phyloP scores from a whole-genome alignment of 2,329 filamentous ascomycete species.

The Botrytis squamosa region DNA sequence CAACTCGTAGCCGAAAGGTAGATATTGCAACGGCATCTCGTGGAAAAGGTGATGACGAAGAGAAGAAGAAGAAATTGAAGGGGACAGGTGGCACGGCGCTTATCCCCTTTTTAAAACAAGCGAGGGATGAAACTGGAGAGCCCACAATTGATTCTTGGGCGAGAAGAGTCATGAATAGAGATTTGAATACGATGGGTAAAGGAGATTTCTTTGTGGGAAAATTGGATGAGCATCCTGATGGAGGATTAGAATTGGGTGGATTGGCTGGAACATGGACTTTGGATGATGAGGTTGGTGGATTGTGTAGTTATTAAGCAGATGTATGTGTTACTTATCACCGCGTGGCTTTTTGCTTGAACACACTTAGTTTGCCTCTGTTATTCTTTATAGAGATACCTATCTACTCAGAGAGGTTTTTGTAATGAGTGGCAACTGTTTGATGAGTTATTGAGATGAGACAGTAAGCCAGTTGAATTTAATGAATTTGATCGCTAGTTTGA shows the following conservation, averaged over 20 bases:
- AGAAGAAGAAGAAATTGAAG: conserved; percentile 59
- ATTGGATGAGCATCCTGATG: conserved; percentile 43
- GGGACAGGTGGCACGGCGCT: conserved; percentile 92
- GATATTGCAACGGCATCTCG: conserved; percentile 63
- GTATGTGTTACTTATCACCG: neutral
- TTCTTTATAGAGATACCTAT: neutral
- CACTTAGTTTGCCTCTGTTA: neutral
- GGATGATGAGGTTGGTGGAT: conserved; percentile 70
- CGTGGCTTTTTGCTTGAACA: neutral
- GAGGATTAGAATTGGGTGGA: conserved; percentile 54
- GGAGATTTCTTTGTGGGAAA: conserved; percentile 60
- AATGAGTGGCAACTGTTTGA: neutral
- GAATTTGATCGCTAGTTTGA: neutral
- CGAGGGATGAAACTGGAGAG: conserved; percentile 91
- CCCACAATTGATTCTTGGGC: conserved; percentile 73
- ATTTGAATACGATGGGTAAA: conserved; percentile 41
- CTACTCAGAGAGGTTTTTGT: neutral
- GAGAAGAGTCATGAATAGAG: conserved; percentile 41
- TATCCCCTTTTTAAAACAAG: conserved; percentile 95
- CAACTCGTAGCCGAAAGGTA: conserved; percentile 50
- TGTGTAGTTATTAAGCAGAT: conserved; percentile 38
- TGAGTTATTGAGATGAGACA: neutral
- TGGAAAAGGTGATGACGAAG: conserved; percentile 43
- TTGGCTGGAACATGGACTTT: conserved; percentile 86
- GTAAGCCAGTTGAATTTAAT: neutral